Percentiles rank a stretch among this genome's conserved stretches.
These are phyloP conservation scores for Solanum aculeatissimum DNA, from an alignment of 305 asterid species.

Conservation along the genomic window DNA sequence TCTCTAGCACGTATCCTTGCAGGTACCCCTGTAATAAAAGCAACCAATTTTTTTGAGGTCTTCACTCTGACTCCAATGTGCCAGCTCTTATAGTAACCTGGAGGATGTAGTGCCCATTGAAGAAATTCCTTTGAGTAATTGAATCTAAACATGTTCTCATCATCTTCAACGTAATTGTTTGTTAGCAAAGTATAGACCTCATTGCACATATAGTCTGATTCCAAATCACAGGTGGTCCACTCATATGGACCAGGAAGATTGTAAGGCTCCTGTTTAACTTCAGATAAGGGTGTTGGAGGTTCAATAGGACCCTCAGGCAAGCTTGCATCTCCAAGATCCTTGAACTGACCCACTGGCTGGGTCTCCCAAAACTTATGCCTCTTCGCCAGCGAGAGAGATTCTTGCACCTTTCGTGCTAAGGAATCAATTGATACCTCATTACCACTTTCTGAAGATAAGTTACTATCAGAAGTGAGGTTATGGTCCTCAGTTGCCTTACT, in stretches of 20 bases:
- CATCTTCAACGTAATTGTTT: conserved; percentile 34
- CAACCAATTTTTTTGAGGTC: conserved; percentile 35
- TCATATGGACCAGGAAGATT: conserved; percentile 33
- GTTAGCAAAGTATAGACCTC: conserved; percentile 32
- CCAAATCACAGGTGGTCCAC: conserved; percentile 37
- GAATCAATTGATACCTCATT: conserved; percentile 10
- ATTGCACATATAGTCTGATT: conserved; percentile 25
- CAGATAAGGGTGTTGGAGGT: conserved; percentile 27
- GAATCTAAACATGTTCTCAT: conserved; percentile 38
- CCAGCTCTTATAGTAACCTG: conserved; percentile 33
- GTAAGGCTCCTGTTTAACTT: conserved; percentile 35
- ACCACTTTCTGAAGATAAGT: conserved; percentile 9
- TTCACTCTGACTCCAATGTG: conserved; percentile 38
- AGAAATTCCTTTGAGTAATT: conserved; percentile 42
- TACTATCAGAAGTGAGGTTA: neutral
- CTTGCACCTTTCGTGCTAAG: conserved; percentile 21
- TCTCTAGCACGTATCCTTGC: conserved; percentile 32
- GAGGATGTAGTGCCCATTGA: conserved; percentile 36
- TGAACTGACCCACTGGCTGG: conserved; percentile 37
- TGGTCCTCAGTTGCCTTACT: conserved; percentile 1
- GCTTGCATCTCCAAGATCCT: conserved; percentile 26
- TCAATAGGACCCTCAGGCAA: conserved; percentile 35
- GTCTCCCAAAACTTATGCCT: conserved; percentile 39
- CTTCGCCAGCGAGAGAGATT: conserved; percentile 12
- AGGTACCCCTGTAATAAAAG: conserved; percentile 31